phyloP scores from a whole-genome alignment of 495 filamentous ascomycete species.

The Saxophila tyrrhenica region DNA sequence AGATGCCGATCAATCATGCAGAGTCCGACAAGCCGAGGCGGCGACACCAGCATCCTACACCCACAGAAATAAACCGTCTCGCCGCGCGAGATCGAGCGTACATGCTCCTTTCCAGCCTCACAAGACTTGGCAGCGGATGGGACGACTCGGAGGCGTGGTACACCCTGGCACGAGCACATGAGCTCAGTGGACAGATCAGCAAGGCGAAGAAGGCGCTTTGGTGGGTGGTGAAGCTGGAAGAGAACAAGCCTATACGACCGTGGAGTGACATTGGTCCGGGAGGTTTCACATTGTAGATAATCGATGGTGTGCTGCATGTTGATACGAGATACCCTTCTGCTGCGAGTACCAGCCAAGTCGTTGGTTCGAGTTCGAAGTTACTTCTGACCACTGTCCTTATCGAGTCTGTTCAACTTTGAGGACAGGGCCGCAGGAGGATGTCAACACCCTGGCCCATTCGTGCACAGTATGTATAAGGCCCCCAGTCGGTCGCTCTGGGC shows the following conservation, averaged over 20 bases:
- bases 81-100: slow-evolving; percentile 79
- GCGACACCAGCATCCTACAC: slow-evolving; percentile 32
- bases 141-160: slow-evolving; percentile 92
- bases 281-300: slow-evolving; percentile 44
- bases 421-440: no score
- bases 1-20: neutral
- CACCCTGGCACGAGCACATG: slow-evolving; percentile 71
- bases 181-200: slow-evolving; percentile 68
- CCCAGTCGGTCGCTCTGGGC: no score
- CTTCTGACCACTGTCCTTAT: no score
- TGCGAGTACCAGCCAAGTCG: no score
- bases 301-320: neutral
- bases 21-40: slow-evolving; percentile 12
- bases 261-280: slow-evolving; percentile 45
- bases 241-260: slow-evolving; percentile 47
- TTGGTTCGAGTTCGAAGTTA: no score
- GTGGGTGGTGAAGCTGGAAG: slow-evolving; percentile 69
- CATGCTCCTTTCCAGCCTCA: slow-evolving; percentile 65
- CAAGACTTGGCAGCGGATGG: slow-evolving; percentile 81
- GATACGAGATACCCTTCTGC: neutral
- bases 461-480: no score
- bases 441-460: no score
- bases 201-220: slow-evolving; percentile 69
- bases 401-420: no score
- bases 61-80: slow-evolving; percentile 62